phyloP scores from a whole-genome alignment of 352 stramenopile genomes.

The Plasmopara halstedii region DNA sequence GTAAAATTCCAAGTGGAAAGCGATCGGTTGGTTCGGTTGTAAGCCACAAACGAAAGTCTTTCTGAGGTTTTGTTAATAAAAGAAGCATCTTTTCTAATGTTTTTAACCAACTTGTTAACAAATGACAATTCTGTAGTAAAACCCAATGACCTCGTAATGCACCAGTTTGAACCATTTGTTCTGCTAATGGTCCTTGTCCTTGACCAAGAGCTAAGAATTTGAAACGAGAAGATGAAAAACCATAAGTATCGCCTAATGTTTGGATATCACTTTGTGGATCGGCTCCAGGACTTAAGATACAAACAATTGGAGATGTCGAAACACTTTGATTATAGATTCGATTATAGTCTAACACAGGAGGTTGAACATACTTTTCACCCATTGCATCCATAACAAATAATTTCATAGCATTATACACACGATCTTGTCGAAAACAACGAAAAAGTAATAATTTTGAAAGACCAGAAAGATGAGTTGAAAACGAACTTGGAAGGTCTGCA shows the following conservation, averaged over 20 bases:
- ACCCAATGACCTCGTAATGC: constrained; percentile 86
- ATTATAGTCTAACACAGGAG: constrained; percentile 90
- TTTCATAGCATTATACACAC: constrained; percentile 95
- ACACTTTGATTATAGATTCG: constrained; percentile 90
- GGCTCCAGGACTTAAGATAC: constrained; percentile 91
- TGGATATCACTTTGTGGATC: constrained; percentile 94
- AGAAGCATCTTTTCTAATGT: constrained; percentile 91
- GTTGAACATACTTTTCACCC: constrained; percentile 93
- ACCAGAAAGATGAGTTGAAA: constrained; percentile 61
- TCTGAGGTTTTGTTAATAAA: constrained; percentile 87
- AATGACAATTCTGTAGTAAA: constrained; percentile 93
- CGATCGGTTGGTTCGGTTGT: constrained; percentile 93
- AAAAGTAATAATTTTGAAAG: constrained; percentile 91
- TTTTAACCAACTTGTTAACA: constrained; percentile 90
- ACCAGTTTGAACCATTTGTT: constrained; percentile 91
- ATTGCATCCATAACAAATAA: constrained; percentile 90
- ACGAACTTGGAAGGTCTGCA: constrained; percentile 72
- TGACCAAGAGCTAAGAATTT: constrained; percentile 92
- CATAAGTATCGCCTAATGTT: constrained; percentile 86
- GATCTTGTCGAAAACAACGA: constrained; percentile 91
- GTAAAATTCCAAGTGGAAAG: constrained; percentile 93
- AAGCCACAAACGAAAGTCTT: constrained; percentile 93
- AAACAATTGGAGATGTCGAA: constrained; percentile 87
- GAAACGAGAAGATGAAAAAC: constrained; percentile 88
- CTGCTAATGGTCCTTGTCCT: constrained; percentile 89